Percentiles rank a stretch among this genome's conserved stretches.
phyloP scores from a whole-genome alignment of 768 basidiomycete species.

The Suillus sp. region DNA sequence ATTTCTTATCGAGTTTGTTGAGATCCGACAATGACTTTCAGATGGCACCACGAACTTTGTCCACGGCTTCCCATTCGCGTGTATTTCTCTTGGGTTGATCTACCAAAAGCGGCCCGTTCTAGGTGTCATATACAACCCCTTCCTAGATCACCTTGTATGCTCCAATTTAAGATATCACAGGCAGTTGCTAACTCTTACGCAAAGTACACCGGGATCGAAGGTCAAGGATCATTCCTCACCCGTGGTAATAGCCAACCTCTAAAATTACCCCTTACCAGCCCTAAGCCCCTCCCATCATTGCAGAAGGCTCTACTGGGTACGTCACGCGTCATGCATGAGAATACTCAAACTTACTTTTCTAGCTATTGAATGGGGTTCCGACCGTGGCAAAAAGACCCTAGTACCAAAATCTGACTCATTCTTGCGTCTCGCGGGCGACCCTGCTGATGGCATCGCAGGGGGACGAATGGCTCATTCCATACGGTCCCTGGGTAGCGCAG shows the following conservation, averaged over 20 bases:
- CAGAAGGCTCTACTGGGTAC: constrained; percentile 72
- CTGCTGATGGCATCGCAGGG: constrained; percentile 53
- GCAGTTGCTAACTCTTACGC: neutral
- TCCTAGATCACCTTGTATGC: constrained; percentile 77
- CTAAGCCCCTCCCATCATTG: constrained; percentile 66
- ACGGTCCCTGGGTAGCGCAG: constrained; percentile 81
- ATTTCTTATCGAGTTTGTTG: neutral
- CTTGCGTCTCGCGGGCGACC: constrained; percentile 73
- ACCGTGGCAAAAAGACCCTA: constrained; percentile 58
- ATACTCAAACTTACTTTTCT: constrained; percentile 19
- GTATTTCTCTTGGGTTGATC: constrained; percentile 90
- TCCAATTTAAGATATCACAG: constrained; percentile 3
- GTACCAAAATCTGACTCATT: constrained; percentile 67
- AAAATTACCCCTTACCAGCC: constrained; percentile 66
- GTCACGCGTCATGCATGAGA: neutral
- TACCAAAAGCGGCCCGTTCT: constrained; percentile 79
- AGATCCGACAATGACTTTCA: constrained; percentile 26
- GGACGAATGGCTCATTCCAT: constrained; percentile 88
- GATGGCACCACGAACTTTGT: constrained; percentile 91
- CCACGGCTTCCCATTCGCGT: constrained; percentile 84
- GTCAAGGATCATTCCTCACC: constrained; percentile 78
- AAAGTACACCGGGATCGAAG: constrained; percentile 78
- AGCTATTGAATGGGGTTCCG: constrained; percentile 90
- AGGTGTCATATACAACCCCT: constrained; percentile 93
- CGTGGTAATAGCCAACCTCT: constrained; percentile 45